Evolutionary conservation across 345 rosid genomes (phyloP).

Genomic region (Populus davidiana): DNA sequence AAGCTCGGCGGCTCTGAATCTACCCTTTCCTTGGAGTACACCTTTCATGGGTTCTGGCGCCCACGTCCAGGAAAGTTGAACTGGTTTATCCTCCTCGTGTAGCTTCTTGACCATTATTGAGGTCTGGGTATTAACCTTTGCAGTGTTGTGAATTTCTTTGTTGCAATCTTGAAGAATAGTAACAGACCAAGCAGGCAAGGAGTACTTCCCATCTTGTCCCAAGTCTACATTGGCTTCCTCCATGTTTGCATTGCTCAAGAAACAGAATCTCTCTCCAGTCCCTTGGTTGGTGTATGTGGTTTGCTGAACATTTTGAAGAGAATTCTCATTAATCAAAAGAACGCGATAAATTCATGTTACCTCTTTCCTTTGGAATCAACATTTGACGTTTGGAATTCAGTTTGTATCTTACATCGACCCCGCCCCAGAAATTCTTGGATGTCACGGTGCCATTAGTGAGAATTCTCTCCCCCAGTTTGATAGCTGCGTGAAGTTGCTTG

Average conservation of each 20-base stretch:
- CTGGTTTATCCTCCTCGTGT: not conserved
- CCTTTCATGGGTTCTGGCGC: slow-evolving; percentile 1
- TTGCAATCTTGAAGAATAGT: slow-evolving; percentile 17
- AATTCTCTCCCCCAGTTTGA: too few species aligned
- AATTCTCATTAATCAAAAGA: too few species aligned
- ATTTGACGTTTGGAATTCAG: too few species aligned
- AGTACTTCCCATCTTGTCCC: slow-evolving; percentile 2
- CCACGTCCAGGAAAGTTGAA: slow-evolving; percentile 1
- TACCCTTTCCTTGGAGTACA: slow-evolving; percentile 3
- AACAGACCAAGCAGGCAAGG: slow-evolving; percentile 16
- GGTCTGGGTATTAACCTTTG: slow-evolving; percentile 12
- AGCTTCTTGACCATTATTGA: slow-evolving; percentile 4
- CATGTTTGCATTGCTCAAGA: not conserved
- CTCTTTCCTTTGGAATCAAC: too few species aligned
- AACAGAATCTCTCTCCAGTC: too few species aligned
- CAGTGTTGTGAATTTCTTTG: slow-evolving; percentile 15
- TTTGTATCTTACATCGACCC: too few species aligned
- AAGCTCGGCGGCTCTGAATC: not conserved
- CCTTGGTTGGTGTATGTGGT: too few species aligned
- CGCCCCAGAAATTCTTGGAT: too few species aligned
- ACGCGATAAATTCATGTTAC: too few species aligned
- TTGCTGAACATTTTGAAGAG: too few species aligned
- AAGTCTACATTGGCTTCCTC: not conserved
- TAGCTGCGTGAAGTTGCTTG: too few species aligned
- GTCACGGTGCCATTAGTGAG: too few species aligned